Base-by-base conservation (phyloP, 805 yeast genomes). In the Candida germanica region DNA sequence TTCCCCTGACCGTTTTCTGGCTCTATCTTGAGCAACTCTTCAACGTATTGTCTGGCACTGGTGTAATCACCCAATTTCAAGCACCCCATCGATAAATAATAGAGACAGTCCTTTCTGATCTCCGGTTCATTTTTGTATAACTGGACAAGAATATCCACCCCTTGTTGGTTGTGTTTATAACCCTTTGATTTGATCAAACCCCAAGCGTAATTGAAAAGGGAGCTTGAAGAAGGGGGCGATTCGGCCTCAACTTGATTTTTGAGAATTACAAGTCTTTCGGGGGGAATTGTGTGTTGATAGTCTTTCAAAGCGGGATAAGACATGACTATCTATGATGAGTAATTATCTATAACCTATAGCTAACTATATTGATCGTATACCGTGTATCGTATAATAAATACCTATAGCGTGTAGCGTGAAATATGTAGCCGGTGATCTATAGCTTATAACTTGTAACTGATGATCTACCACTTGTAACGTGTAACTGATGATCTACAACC, bases 151-250 rank as follows among this genome's bases (percentile, higher is more conserved):
- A 91, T 69, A 36, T 77, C 80, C 12, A 93, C 78, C 0, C 98
- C 99, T 33, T 82, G 70, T 48, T 83, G 72, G 53, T 86, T 94
- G 43, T 85, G 83, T 26, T 68, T 71, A 15, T 69, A 66, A 33
- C 71, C 69, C 33, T 59, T 54, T 2, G 95, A 80, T 57, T 87
- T 89, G 44, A 94, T 77, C 33, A 93, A 67, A 3, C 94, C 98
- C 98, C 99, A 93, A 0, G 97, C 95, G 50, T 85, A 86, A 60
- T 94, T 93, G 72, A 93, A 93, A 39, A 80, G 76, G 2, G 96
- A 82, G 58, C 88, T 97, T 0, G 85, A 73, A 0, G 89, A 72
- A 26, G 73, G 67, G 4, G 93, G 95, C 21, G 84, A 80, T 56
- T 93, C 98, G 1, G 82, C 69, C 18, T 79, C 75, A 26, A 86